Evolutionary conservation across 2,329 filamentous ascomycete genomes (phyloP).

Genomic region (Penicillium paneum): DNA sequence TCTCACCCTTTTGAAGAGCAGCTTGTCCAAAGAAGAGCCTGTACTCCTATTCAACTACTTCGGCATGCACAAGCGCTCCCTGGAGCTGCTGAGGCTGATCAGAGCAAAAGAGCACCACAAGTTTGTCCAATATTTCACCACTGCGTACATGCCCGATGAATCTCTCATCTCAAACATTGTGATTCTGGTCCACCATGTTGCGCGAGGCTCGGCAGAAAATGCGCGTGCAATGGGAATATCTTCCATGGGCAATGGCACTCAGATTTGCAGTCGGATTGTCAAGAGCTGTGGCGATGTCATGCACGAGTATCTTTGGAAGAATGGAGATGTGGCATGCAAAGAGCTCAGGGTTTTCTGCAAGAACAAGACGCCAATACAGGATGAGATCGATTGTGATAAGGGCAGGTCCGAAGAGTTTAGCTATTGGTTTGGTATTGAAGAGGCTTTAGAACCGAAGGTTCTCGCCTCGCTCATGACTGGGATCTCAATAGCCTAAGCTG

Average conservation of each 20-base stretch:
- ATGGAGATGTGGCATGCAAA: slow-evolving; percentile 28
- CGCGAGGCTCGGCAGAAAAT: slow-evolving; percentile 19
- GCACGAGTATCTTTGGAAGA: slow-evolving; percentile 25
- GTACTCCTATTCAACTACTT: slow-evolving; percentile 30
- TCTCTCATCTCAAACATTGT: slow-evolving; percentile 25
- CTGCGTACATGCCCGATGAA: slow-evolving; percentile 26
- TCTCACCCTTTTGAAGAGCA: slow-evolving; percentile 24
- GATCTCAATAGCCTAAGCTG: slow-evolving; percentile 19
- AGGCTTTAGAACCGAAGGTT: slow-evolving; percentile 17
- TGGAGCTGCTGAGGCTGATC: slow-evolving; percentile 28
- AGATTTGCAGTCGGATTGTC: slow-evolving; percentile 23
- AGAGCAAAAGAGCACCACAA: slow-evolving; percentile 26
- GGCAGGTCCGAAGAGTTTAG: slow-evolving; percentile 10
- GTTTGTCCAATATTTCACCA: slow-evolving; percentile 29
- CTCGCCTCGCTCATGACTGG: slow-evolving; percentile 22
- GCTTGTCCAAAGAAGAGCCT: slow-evolving; percentile 29
- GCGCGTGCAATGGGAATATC: slow-evolving; percentile 12
- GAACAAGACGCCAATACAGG: slow-evolving; percentile 23
- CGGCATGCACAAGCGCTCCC: slow-evolving; percentile 29
- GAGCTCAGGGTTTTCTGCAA: slow-evolving; percentile 29
- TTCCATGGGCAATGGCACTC: not conserved
- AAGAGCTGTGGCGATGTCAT: slow-evolving; percentile 27
- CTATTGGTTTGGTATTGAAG: slow-evolving; percentile 18
- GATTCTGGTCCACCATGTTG: slow-evolving; percentile 25
- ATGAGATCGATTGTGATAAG: slow-evolving; percentile 3